A percentile compares a stretch with the other conserved stretches of the same genome.
phyloP scores from a whole-genome alignment of 2,329 filamentous ascomycete species.

The Botrytis elliptica region DNA sequence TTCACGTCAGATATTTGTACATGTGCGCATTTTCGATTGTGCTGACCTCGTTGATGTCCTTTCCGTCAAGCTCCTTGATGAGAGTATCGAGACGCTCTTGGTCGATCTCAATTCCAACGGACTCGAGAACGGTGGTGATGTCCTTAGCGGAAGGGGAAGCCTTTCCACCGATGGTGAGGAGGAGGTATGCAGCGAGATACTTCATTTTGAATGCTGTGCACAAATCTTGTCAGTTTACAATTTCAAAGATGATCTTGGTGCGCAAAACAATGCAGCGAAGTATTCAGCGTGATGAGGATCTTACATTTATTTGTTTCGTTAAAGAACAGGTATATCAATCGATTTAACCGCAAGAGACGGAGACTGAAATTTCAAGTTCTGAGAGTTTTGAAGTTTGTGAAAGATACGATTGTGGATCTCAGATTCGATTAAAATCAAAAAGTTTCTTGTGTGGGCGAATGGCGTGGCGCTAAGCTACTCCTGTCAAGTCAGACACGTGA shows the following conservation, averaged over 20 bases:
- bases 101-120: constrained; percentile 94
- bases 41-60: constrained; percentile 85
- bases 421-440: constrained; percentile 21
- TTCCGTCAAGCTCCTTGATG: constrained; percentile 86
- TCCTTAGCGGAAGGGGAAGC: constrained; percentile 79
- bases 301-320: constrained; percentile 35
- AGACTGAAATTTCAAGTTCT: constrained; percentile 97
- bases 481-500: neutral
- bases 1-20: constrained; percentile 29
- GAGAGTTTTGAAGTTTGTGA: constrained; percentile 20
- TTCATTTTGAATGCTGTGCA: constrained; percentile 78
- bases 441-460: constrained; percentile 17
- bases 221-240: constrained; percentile 28
- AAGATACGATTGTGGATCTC: constrained; percentile 20
- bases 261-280: neutral
- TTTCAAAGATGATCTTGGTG: neutral
- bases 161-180: constrained; percentile 93
- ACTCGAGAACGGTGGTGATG: constrained; percentile 84
- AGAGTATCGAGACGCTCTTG: constrained; percentile 81
- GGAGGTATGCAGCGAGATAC: constrained; percentile 99
- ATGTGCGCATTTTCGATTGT: constrained; percentile 34
- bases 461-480: constrained; percentile 4
- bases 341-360: constrained; percentile 98
- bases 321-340: constrained; percentile 92
- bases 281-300: constrained; percentile 15